Conservation (phyloP, 805 yeast species). For the Deakozyma indianensis region DNA sequence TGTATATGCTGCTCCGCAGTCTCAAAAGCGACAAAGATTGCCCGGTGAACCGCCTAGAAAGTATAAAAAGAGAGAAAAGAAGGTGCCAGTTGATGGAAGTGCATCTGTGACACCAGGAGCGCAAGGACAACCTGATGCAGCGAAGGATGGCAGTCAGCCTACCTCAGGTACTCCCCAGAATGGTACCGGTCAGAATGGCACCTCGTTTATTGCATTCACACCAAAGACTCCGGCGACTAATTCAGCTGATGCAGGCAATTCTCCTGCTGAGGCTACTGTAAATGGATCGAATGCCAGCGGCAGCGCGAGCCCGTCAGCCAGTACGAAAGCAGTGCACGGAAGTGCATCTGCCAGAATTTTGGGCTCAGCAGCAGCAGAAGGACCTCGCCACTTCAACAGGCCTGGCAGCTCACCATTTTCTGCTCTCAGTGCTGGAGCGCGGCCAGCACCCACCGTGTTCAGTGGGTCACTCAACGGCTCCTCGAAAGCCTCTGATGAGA, state of each 20-base stretch:
- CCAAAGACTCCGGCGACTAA: neutral
- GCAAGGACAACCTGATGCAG: too few species aligned
- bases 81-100: neutral
- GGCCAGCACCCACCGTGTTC: neutral
- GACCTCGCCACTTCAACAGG: neutral
- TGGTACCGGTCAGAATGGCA: neutral
- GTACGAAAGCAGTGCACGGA: neutral
- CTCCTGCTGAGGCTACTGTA: too few species aligned
- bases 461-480: neutral
- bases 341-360: slow-evolving; percentile 1
- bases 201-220: neutral
- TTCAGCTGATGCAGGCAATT: too few species aligned
- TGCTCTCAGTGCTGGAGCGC: neutral
- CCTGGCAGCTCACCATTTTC: neutral
- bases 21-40: neutral
- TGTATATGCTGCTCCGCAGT: neutral
- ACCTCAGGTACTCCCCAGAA: too few species aligned
- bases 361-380: neutral
- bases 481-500: too few species aligned
- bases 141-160: too few species aligned
- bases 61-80: neutral
- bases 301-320: too few species aligned
- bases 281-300: too few species aligned
- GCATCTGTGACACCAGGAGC: neutral
- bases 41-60: neutral